Evolutionary conservation across 106 monocot genomes (phyloP).

Genomic region (Alisma plantagoaquatica): DNA sequence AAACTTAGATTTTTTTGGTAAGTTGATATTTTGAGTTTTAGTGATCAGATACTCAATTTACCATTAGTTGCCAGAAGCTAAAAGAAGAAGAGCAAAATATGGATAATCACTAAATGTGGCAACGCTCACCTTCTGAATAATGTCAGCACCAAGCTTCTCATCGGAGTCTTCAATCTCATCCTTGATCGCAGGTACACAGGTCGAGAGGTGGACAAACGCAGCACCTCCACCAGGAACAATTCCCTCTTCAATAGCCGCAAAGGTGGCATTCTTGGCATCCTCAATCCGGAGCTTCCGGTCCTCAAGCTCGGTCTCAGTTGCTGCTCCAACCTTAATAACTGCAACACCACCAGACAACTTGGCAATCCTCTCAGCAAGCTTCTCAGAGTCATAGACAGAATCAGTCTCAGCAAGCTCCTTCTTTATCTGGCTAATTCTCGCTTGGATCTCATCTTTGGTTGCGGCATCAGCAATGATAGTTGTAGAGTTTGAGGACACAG

Average conservation of each 20-base stretch:
- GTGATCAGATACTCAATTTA: too few relatives aligned
- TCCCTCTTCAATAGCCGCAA: slow-evolving; percentile 91
- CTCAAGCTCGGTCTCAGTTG: slow-evolving; percentile 83
- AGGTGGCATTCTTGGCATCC: slow-evolving; percentile 90
- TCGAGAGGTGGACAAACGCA: slow-evolving; percentile 66
- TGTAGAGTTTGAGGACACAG: slow-evolving; percentile 42
- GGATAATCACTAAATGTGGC: too few relatives aligned
- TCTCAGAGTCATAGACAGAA: slow-evolving; percentile 63
- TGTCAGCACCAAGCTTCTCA: slow-evolving; percentile 70
- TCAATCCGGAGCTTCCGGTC: slow-evolving; percentile 80
- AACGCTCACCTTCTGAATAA: slow-evolving; percentile 77
- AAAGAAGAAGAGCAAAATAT: too few relatives aligned
- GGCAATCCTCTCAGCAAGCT: slow-evolving; percentile 67
- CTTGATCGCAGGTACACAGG: slow-evolving; percentile 63
- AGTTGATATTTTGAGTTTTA: too few relatives aligned
- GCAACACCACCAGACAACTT: slow-evolving; percentile 82
- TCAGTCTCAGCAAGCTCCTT: slow-evolving; percentile 70
- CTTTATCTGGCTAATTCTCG: slow-evolving; percentile 72
- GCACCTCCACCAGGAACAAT: slow-evolving; percentile 86
- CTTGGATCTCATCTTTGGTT: slow-evolving; percentile 69
- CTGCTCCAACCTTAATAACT: slow-evolving; percentile 86
- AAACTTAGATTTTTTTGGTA: too few relatives aligned
- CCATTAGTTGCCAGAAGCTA: too few relatives aligned
- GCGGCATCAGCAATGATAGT: slow-evolving; percentile 75
- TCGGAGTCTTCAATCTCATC: slow-evolving; percentile 60